Evolutionary conservation across 495 filamentous ascomycete genomes (phyloP), one percentile per base, ranked within the genome.

Genomic region (Aspergillus panamensis): DNA sequence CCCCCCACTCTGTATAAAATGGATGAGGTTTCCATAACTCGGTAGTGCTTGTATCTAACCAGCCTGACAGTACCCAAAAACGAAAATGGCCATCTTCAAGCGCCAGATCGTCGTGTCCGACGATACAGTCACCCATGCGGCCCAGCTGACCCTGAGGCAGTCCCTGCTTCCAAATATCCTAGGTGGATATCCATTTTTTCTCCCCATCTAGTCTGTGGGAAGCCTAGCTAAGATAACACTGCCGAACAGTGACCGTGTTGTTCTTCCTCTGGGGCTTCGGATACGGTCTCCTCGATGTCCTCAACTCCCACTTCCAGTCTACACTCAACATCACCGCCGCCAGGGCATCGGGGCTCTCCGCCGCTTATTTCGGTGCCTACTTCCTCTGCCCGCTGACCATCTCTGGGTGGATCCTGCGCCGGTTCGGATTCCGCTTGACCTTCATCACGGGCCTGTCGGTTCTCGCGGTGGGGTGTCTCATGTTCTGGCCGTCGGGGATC

Each of bases 351-450:
- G 77, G 79, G 33, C 66, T 82, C 9, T 75, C 78, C 49, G 80
- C 69, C 42, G 77, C 80, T 3, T 83, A 82, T 61, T 80, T 80
- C 42, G 75, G 74, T 16, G 82, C 83, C 0, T 88, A 90, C 66
- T 79, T 89, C 62, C 69, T 87, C 49, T 84, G 84, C 9, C 84
- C 87, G 1, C 66, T 87, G 19, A 82, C 87, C 7, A 81, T 87
- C 48, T 82, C 83, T 8, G 84, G 85, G 16, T 87, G 82, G 82
- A 80, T 87, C 52, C 67, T 87, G 32, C 77, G 84, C n/a, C 77
- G 77, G 54, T 87, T 74, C 65, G 85, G 86, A 3, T 88, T 83
- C 65, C 70, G 81, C 47, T 80, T 77, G 31, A 82, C 82, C 8
- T 87, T 88, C 70, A 64, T 64, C 53, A 60, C 54, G 3, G 32